Evolutionary conservation across 805 yeast genomes (phyloP).

Genomic region (Torulaspora quercuum): DNA sequence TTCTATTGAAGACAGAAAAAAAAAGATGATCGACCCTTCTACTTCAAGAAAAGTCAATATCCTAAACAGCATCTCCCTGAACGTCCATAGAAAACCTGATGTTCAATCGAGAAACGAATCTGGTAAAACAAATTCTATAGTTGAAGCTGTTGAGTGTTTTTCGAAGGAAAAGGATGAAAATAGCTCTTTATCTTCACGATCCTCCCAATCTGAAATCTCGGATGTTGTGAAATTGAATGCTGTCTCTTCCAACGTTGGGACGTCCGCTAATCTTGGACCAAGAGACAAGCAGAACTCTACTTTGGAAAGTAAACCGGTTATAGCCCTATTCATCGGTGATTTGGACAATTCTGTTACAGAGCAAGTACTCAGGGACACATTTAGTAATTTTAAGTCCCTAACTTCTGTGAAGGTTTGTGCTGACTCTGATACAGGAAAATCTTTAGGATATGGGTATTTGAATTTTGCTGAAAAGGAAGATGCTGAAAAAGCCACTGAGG

Average conservation of each 20-base stretch:
- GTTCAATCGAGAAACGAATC: constrained; percentile 7
- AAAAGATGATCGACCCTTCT: constrained; percentile 11
- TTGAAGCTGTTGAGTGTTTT: constrained; percentile 2
- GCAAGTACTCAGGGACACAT: constrained; percentile 43
- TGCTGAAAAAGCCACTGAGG: constrained; percentile 54
- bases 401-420: constrained; percentile 59
- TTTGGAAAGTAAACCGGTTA: constrained; percentile 15
- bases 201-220: constrained; percentile 19
- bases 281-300: constrained; percentile 4
- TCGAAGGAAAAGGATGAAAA: constrained; percentile 12
- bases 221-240: constrained; percentile 16
- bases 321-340: constrained; percentile 61
- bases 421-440: constrained; percentile 49
- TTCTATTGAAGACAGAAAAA: constrained; percentile 3
- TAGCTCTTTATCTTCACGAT: constrained; percentile 15
- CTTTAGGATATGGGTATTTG: constrained; percentile 73
- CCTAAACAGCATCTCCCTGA: constrained; percentile 18
- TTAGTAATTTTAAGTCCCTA: constrained; percentile 45
- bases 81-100: constrained; percentile 17
- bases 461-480: constrained; percentile 51
- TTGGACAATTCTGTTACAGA: constrained; percentile 51
- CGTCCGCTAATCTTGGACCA: not conserved
- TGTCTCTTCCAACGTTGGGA: not conserved
- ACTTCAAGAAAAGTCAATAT: constrained; percentile 11
- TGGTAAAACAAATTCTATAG: constrained; percentile 1